Evolutionary conservation across 2,329 filamentous ascomycete species (phyloP).

Genomic region (Pseudogymnoascus sp.): DNA sequence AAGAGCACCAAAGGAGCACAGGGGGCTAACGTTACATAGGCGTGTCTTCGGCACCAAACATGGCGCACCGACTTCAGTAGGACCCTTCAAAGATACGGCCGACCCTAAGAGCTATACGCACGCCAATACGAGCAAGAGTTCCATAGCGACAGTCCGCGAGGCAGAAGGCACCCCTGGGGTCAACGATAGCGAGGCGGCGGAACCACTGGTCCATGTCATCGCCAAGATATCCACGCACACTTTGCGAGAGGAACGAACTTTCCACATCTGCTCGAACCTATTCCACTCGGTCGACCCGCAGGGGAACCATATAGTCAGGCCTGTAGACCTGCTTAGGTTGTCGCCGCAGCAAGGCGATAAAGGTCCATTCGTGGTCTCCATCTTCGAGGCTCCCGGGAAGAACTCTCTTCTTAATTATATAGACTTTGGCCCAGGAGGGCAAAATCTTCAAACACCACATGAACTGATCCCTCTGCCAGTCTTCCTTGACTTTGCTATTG

Average conservation of each 20-base stretch:
- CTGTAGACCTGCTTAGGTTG: conserved; percentile 70
- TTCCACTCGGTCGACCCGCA: conserved; percentile 63
- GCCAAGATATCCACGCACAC: conserved; percentile 77
- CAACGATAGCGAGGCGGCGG: conserved; percentile 14
- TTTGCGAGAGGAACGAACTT: conserved; percentile 78
- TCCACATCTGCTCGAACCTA: conserved; percentile 70
- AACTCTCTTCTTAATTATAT: conserved; percentile 66
- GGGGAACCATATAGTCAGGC: conserved; percentile 68
- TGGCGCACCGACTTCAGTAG: conserved; percentile 29
- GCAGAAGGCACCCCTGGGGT: background rate
- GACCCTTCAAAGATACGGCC: conserved; percentile 25
- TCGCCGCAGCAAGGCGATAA: conserved; percentile 61
- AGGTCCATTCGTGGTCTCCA: conserved; percentile 64
- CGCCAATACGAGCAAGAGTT: background rate
- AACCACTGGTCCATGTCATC: conserved; percentile 45
- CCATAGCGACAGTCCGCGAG: background rate
- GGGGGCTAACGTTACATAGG: conserved; percentile 32
- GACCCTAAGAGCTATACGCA: conserved; percentile 10
- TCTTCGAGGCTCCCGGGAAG: conserved; percentile 69
- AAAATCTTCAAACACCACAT: background rate
- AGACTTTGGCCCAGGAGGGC: conserved; percentile 63
- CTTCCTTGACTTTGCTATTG: conserved; percentile 88
- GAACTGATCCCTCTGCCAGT: conserved; percentile 51
- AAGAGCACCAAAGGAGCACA: background rate
- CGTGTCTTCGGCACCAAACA: conserved; percentile 55